Evolutionary conservation across 352 stramenopile species (phyloP), one percentile per base, ranked within the genome.

Genomic region (Blastocystis sp.): DNA sequence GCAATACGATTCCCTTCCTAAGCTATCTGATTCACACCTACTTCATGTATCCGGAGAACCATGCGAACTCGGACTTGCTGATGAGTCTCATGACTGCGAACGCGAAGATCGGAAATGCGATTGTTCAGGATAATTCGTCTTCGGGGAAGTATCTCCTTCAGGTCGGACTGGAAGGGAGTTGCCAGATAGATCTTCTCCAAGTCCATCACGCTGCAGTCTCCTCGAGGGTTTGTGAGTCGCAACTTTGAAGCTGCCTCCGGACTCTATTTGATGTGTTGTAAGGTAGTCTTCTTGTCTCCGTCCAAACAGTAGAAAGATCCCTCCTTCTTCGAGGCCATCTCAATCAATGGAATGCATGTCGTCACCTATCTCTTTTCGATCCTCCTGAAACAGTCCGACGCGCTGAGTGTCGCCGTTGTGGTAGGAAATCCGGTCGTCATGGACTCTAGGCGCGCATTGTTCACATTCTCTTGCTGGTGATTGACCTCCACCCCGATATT

Each of bases 141-240:
- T 81, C 69, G 24, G 69, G 69, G 29, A 81, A 81, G 48, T 81
- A 81, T 44, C 27, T 81, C 29, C 27, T 81, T 14, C 69, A 81
- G 44, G 11, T 59, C n/a, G 18, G 51, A 14, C 3, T 59, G 7
- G 11, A 3, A 2, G 32, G 3, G n/a, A 27, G n/a, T 11, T 59
- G 32, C 32, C 32, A 59, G n/a, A 27, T 59, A 59, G 51, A 81
- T 61, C 18, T 81, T 81, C 48, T 7, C n/a, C 69, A 81, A 81
- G 36, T 27, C 69, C 0, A 29, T 81, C 29, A 44, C 44, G 29
- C 18, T 64, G 9, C 29, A 29, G n/a, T n/a, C 29, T 34, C 6
- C 46, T 3, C 34, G 63, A 11, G 27, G 38, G 4, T 0, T 11
- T 6, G 36, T 81, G 18, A 61, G 21, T 40, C 69, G 51, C 8